Evolutionary conservation across 179 eudicot species (phyloP).

Genomic region (Gypsophila paniculata): DNA sequence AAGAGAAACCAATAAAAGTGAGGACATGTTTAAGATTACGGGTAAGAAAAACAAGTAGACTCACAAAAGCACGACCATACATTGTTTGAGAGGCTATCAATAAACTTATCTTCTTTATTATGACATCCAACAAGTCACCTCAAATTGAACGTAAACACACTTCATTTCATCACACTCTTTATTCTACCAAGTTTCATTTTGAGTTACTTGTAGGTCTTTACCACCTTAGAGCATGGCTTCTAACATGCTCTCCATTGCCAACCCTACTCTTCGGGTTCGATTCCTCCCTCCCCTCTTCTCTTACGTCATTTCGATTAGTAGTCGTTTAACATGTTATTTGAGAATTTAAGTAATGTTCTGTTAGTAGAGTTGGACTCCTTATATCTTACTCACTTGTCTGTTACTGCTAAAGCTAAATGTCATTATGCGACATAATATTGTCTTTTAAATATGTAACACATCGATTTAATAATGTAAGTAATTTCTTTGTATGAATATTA

Average conservation of each 20-base stretch:
- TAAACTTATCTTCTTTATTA: slow-evolving; percentile 60
- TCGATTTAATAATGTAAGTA: no score
- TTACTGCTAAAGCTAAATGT: no score
- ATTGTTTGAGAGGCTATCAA: slow-evolving; percentile 54
- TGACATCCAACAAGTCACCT: slow-evolving; percentile 17
- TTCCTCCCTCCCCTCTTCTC: not conserved
- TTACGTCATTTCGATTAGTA: not conserved
- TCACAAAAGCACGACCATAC: slow-evolving; percentile 61
- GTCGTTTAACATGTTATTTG: no score
- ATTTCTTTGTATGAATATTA: not conserved
- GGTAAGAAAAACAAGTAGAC: slow-evolving; percentile 15
- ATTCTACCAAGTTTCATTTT: slow-evolving; percentile 10
- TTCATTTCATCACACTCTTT: not conserved
- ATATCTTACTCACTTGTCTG: no score
- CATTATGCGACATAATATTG: no score
- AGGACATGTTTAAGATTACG: slow-evolving; percentile 16
- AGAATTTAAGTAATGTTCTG: no score
- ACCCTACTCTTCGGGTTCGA: slow-evolving; percentile 63
- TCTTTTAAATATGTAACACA: no score
- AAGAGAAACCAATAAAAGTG: slow-evolving; percentile 21
- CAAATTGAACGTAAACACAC: not conserved
- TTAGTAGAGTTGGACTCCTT: no score
- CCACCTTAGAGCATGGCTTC: slow-evolving; percentile 62
- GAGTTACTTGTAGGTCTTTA: slow-evolving; percentile 17
- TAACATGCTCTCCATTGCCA: slow-evolving; percentile 71